These are phyloP conservation scores for Coriaria nepalensis DNA, from an alignment of 306 rosid species.

Conservation along the genomic window DNA sequence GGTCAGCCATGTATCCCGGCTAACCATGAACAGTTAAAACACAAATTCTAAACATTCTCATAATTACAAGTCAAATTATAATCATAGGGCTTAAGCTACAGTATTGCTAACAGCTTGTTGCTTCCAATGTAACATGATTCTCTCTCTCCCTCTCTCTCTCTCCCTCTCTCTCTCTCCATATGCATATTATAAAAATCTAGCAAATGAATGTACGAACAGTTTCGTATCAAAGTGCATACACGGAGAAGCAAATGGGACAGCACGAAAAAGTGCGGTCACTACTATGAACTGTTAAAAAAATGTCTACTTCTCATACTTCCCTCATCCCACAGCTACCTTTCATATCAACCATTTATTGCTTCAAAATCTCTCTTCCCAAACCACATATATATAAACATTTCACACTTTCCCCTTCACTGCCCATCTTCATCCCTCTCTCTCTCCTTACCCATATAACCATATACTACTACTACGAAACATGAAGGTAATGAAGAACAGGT, in stretches of 20 bases:
- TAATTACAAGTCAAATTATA: too few relatives aligned
- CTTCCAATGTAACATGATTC: too few relatives aligned
- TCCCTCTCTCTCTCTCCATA: constrained; percentile 3
- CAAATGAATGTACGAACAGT: constrained; percentile 55
- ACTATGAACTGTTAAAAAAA: constrained; percentile 9
- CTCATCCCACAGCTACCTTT: constrained; percentile 29
- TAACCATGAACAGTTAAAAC: too few relatives aligned
- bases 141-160: neutral
- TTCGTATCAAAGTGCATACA: constrained; percentile 34
- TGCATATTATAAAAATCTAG: constrained; percentile 2
- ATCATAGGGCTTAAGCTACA: too few relatives aligned
- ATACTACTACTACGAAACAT: neutral
- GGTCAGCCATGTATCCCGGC: too few relatives aligned
- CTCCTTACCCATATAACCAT: constrained; percentile 10
- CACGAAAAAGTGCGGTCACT: constrained; percentile 25
- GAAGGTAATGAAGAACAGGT: constrained; percentile 27
- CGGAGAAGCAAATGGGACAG: constrained; percentile 20
- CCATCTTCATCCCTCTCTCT: constrained; percentile 17
- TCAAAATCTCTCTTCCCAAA: constrained; percentile 20
- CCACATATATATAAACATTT: constrained; percentile 45
- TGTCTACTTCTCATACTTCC: neutral
- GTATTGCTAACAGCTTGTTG: too few relatives aligned
- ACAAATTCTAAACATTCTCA: too few relatives aligned
- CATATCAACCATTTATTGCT: constrained; percentile 47
- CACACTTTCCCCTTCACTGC: constrained; percentile 22